Conservation (phyloP, 495 filamentous ascomycete genomes). For the Hypoxylon subgilvum region DNA sequence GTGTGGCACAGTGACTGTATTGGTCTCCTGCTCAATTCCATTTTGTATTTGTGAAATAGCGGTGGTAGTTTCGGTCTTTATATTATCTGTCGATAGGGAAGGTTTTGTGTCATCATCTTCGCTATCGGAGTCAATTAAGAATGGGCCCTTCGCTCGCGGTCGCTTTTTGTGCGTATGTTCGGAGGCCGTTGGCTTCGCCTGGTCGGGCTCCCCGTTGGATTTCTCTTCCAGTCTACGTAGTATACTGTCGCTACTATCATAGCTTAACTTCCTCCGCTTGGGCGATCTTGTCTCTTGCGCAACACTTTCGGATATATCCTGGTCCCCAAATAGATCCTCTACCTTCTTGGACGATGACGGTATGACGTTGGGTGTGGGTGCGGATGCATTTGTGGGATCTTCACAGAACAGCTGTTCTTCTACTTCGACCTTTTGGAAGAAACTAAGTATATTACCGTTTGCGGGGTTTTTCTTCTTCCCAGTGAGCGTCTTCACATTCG, state of each 20-base stretch:
- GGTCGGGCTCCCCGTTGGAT: not conserved
- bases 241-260: slow-evolving; percentile 2
- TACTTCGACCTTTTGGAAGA: slow-evolving; percentile 46
- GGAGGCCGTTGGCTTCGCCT: not conserved
- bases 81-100: not conserved
- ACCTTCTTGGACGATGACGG: slow-evolving; percentile 23
- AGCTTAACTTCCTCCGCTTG: slow-evolving; percentile 41
- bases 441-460: slow-evolving; percentile 71
- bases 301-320: slow-evolving; percentile 20
- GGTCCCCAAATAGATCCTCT: slow-evolving; percentile 32
- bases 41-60: not conserved
- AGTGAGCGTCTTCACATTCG: slow-evolving; percentile 21
- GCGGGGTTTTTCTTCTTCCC: slow-evolving; percentile 43
- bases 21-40: slow-evolving; percentile 1
- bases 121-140: slow-evolving; percentile 72
- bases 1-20: slow-evolving; percentile 37
- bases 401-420: slow-evolving; percentile 42
- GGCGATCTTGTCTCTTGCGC: slow-evolving; percentile 24
- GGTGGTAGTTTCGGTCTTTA: slow-evolving; percentile 2
- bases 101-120: slow-evolving; percentile 55
- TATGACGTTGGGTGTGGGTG: not conserved
- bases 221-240: not conserved
- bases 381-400: slow-evolving; percentile 8
- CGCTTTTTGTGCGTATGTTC: slow-evolving; percentile 15
- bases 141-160: slow-evolving; percentile 54